These are phyloP conservation scores for Cyberlindnera euphorbiiphila DNA, from an alignment of 805 yeast species.

Conservation along the genomic window DNA sequence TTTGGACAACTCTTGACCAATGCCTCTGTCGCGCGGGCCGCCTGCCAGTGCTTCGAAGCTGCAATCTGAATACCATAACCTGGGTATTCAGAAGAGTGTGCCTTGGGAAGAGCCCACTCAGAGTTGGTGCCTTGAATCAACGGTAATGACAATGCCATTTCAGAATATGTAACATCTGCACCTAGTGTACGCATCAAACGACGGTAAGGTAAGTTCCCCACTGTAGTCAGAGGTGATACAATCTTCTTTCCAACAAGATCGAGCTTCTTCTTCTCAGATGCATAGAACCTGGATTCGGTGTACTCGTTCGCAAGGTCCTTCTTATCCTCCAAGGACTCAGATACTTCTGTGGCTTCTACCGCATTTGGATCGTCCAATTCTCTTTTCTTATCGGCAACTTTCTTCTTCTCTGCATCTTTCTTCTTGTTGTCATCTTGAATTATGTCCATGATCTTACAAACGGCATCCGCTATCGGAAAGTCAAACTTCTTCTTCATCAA, in stretches of 20 bases:
- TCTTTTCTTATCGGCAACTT: conserved; percentile 8
- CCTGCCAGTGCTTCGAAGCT: conserved; percentile 88
- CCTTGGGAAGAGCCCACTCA: conserved; percentile 97
- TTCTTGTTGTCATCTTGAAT: conserved; percentile 38
- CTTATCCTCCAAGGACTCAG: conserved; percentile 20
- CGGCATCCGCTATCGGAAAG: conserved; percentile 52
- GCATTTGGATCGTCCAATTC: not conserved
- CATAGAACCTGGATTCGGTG: conserved; percentile 70
- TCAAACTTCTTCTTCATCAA: conserved; percentile 51
- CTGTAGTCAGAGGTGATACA: conserved; percentile 94
- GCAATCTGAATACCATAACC: conserved; percentile 95
- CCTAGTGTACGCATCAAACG: conserved; percentile 87
- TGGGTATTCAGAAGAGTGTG: conserved; percentile 75
- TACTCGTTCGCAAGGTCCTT: conserved; percentile 46
- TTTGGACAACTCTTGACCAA: conserved; percentile 52
- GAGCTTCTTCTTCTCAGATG: conserved; percentile 77
- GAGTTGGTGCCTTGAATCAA: conserved; percentile 84
- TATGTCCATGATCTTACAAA: conserved; percentile 62
- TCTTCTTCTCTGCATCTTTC: conserved; percentile 33
- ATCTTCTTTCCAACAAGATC: conserved; percentile 73
- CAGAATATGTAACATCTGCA: conserved; percentile 90
- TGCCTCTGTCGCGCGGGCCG: conserved; percentile 87
- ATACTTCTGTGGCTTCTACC: conserved; percentile 1
- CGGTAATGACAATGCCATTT: conserved; percentile 90
- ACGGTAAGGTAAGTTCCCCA: conserved; percentile 94